Evolutionary conservation across 176 grass and related monocot genomes (phyloP), one percentile per base, ranked within the genome.

Genomic region (Musa beccarii): DNA sequence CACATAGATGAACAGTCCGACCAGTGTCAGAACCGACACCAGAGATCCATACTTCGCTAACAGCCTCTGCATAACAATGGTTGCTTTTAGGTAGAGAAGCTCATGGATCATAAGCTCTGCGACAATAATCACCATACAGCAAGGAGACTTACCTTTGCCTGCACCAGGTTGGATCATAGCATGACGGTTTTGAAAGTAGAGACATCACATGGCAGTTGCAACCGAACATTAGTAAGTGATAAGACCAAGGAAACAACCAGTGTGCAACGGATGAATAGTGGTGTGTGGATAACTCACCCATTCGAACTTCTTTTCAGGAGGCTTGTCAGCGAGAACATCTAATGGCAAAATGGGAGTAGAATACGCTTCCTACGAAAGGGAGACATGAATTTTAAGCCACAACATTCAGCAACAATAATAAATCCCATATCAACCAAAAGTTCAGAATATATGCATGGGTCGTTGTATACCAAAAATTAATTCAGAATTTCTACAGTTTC

Each of bases 251-350:
- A 59, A 51, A 34, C 19, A 74, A 63, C 49, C 52, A 72, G 51
- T 23, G 20, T 63, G 68, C 12, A 83, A 69, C 2, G 49, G 11
- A 17, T 16, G 14, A 56, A 25, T 24, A 56, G 9, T 54, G 53
- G 22, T 10, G 9, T 6, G 24, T 7, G 3, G n/a, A 26, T 55
- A 34, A 79, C 84, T 91, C 73, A 99, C 95, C 88, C 88, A 99
- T 81, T 94, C 90, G 69, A 99, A 99, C 76, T 94, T 99, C 95
- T 92, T 91, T 63, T 81, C 82, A 10, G 95, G 88, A 83, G 81
- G 88, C 51, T 83, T 94, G 57, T 89, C 90, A 11, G 95, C 88
- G 51, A 99, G 86, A 87, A 99, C 84, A 78, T 94, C 90, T 55
- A 99, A 67, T 2, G 88, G 83, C 69, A 53, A 89, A 74, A 99